Base-by-base conservation (phyloP, 345 rosid species). In the Brassica nigra region DNA sequence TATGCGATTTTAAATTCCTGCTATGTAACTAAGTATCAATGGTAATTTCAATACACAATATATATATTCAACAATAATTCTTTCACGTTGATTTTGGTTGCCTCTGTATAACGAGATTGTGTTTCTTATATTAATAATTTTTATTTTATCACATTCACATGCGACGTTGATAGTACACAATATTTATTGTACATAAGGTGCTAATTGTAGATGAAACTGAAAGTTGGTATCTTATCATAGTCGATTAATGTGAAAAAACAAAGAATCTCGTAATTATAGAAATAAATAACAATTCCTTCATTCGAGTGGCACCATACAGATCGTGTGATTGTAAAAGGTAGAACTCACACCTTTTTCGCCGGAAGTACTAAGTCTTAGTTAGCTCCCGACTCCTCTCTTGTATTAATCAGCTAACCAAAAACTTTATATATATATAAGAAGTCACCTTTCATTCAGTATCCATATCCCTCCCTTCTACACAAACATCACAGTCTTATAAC, bases 321-420 rank as follows among this genome's bases (percentile, higher is more conserved):
- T 61, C 8, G 58, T 73, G 68, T 61, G 68, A 39, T n/a, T 37
- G 76, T 73, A 73, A 66, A 27, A 34, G 37, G 39, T 29, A 44
- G 31, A 55, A 66, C 39, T 52, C 30, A n/a, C 20, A 55, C 58
- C 16, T 55, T 68, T 75, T 75, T 54, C 18, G 39, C 57, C 18
- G 57, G 18, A 37, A 36, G 15, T n/a, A 75, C 64, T 5, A 52
- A 54, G 44, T 70, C 62, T 30, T 6, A 52, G 10, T 42, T 42
- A 42, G 29, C 39, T 49, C 62, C 14, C 66, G 8, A 10, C 49
- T 16, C 6, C 8, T 74, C 70, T 49, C 16, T 49, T 47, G 12
- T 42, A 42, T 42, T 42, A 42, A 42, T 42, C 49, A 64, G 6
- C 3, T 49, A 31, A 29, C 59, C 30, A 42, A 62, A 73, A 61